Base-by-base conservation (phyloP, 495 filamentous ascomycete species). In the Daldinia concentrica region DNA sequence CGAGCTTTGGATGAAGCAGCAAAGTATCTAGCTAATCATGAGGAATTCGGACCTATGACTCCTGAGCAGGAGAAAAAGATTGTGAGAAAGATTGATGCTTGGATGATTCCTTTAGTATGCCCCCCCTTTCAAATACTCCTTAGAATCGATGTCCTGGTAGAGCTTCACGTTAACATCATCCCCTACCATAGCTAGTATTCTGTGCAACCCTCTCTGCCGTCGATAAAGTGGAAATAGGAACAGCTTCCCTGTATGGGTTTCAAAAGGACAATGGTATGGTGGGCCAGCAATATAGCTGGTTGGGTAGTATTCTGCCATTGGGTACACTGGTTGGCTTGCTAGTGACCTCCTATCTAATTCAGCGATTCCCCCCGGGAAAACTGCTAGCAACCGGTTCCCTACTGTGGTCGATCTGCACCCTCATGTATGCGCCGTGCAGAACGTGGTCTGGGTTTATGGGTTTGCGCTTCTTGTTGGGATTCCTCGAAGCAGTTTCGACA, bases 201-300 rank as follows among this genome's bases (percentile, higher is more conserved):
- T 55, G 50, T 22, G 66, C 74, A 27, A 74, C 77, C 17, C 66
- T 82, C 32, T 62, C 76, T 7, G 76, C 76, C 17, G 75, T 82
- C 41, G 80, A 82, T 48, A 80, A 81, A 60, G 76, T 79, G 11
- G 43, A 73, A 45, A 68, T 73, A 41, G 65, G 70, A 41, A 73
- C 70, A 4, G 85, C 87, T 1, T 84, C 82, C 8, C 82, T 86
- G 0, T 88, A 85, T 62, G 87, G 86, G 0, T 73, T 89, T 48
- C 81, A 86, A 54, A 75, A 80, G 60, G 87, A 81, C 3, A 86
- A 85, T 1, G 58, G 84, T 32, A 68, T 88, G 17, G 67, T 78
- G 0, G 86, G 86, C 9, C 82, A 87, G 56, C 79, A 89, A 36
- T 88, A 88, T 68, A 82, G 81, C n/a, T 90, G 87, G 87, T 81